A percentile compares a stretch with the other conserved stretches of the same genome.
phyloP scores from a whole-genome alignment of 2,329 filamentous ascomycete species.

The Paracoccidioides lutzii region DNA sequence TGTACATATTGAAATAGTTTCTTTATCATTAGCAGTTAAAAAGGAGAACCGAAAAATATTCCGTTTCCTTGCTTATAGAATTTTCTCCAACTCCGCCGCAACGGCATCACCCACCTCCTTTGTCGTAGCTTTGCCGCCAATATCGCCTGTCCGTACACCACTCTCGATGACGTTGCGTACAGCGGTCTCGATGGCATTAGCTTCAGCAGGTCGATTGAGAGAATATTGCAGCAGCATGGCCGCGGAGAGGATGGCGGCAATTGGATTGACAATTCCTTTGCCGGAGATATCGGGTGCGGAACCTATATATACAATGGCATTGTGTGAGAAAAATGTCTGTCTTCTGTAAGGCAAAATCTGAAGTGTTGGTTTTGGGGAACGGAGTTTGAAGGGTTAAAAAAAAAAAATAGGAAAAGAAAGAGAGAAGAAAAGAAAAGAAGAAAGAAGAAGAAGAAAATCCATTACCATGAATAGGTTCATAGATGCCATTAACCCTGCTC shows the following conservation, averaged over 20 bases:
- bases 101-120: constrained; percentile 73
- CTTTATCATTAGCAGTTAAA: background rate
- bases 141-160: constrained; percentile 68
- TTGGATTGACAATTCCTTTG: constrained; percentile 79
- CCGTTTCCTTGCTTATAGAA: constrained; percentile 35
- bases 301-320: constrained; percentile 35
- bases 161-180: constrained; percentile 68
- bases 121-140: constrained; percentile 65
- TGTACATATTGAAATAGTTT: background rate
- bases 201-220: constrained; percentile 63
- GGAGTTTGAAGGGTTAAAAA: too few species aligned
- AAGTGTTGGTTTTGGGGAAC: too few species aligned
- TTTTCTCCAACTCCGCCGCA: constrained; percentile 56
- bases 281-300: constrained; percentile 90
- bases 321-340: background rate
- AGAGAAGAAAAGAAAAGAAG: background rate
- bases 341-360: too few species aligned
- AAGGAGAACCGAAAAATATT: background rate
- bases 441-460: constrained; percentile 3
- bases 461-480: constrained; percentile 95
- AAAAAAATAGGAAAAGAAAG: too few species aligned
- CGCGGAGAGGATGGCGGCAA: constrained; percentile 81
- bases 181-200: constrained; percentile 66
- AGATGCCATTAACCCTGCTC: constrained; percentile 79
- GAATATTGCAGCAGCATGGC: constrained; percentile 97